Percentiles rank a stretch among this genome's conserved stretches.
Evolutionary conservation across 2,329 filamentous ascomycete species (phyloP).

Genomic region (Hansfordia pulvinata): DNA sequence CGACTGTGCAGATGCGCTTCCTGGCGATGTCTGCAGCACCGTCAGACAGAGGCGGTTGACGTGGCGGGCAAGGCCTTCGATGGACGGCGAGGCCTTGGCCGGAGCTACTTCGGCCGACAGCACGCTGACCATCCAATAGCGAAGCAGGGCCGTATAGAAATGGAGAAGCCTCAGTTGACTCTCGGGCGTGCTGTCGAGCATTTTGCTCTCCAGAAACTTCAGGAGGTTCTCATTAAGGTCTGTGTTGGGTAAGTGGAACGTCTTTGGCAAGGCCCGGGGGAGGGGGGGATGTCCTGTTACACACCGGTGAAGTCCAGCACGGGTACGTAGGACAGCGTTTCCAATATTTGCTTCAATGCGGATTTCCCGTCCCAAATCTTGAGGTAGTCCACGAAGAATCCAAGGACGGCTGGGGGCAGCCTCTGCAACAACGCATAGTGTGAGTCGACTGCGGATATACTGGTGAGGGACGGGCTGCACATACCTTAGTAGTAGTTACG

Average conservation of each 20-base stretch:
- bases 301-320: slow-evolving; percentile 42
- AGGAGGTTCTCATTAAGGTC: slow-evolving; percentile 37
- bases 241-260: slow-evolving; percentile 17
- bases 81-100: slow-evolving; percentile 19
- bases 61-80: slow-evolving; percentile 30
- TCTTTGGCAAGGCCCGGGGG: too few relatives aligned
- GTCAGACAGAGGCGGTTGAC: slow-evolving; percentile 44
- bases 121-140: slow-evolving; percentile 38
- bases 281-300: slow-evolving; percentile 1
- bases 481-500: slow-evolving; percentile 40
- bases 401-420: slow-evolving; percentile 32
- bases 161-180: slow-evolving; percentile 47
- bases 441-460: too few relatives aligned
- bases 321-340: slow-evolving; percentile 41
- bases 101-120: slow-evolving; percentile 23
- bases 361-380: slow-evolving; percentile 47
- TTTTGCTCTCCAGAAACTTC: slow-evolving; percentile 32
- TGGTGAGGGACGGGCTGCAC: too few relatives aligned
- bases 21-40: slow-evolving; percentile 39
- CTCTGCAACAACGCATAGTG: too few relatives aligned
- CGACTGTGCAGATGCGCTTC: slow-evolving; percentile 30
- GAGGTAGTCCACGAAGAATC: slow-evolving; percentile 39
- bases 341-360: slow-evolving; percentile 38
- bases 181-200: slow-evolving; percentile 31
- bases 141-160: slow-evolving; percentile 56